Percentiles rank a stretch among this genome's conserved stretches.
These are phyloP conservation scores for Boletus coccyginus DNA, from an alignment of 768 basidiomycete genomes.

Conservation along the genomic window DNA sequence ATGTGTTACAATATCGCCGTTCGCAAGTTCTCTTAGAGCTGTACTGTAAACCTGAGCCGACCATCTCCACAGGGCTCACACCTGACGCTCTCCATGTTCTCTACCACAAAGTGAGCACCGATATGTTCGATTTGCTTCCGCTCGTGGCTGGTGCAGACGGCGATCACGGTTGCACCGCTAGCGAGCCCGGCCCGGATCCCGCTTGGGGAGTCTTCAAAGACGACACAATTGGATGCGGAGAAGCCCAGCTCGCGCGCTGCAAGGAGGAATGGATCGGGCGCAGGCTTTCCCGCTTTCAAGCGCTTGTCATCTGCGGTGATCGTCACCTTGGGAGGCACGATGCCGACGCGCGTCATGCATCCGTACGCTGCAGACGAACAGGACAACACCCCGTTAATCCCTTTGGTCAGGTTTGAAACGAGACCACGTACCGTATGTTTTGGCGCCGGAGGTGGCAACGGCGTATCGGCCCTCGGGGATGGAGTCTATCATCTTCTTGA, in stretches of 20 bases:
- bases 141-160: conserved; percentile 71
- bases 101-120: conserved; percentile 55
- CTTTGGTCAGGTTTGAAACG: not conserved
- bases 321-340: conserved; percentile 62
- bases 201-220: conserved; percentile 72
- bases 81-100: conserved; percentile 49
- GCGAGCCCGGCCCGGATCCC: conserved; percentile 71
- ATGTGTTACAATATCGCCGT: not conserved
- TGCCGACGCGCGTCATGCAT: conserved; percentile 70
- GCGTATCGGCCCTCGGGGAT: conserved; percentile 66
- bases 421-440: conserved; percentile 54
- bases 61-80: conserved; percentile 42
- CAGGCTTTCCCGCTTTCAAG: conserved; percentile 62
- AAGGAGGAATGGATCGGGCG: conserved; percentile 62
- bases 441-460: conserved; percentile 72
- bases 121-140: conserved; percentile 51
- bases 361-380: conserved; percentile 44
- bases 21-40: conserved; percentile 7
- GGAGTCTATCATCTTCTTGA: conserved; percentile 59
- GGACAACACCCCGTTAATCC: not conserved
- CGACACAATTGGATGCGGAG: conserved; percentile 59
- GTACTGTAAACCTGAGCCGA: conserved; percentile 43
- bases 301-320: conserved; percentile 78
- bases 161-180: conserved; percentile 69
- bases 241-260: conserved; percentile 58